Evolutionary conservation across 257 asterid genomes (phyloP).

Genomic region (Eucommia ulmoides): DNA sequence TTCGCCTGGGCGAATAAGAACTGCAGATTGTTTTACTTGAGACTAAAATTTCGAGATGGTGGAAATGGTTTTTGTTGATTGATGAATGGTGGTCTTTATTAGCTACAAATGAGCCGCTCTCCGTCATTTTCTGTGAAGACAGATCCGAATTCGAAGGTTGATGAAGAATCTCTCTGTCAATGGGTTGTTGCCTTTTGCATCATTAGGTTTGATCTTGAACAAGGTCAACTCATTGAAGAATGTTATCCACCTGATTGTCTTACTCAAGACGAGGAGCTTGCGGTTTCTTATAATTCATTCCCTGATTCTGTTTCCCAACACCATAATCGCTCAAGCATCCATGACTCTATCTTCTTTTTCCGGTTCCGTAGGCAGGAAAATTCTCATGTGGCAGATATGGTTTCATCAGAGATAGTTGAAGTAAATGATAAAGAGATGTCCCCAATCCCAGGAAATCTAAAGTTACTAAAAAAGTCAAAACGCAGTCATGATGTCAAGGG

Average conservation of each 20-base stretch:
- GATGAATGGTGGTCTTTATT: conserved; percentile 14
- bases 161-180: conserved; percentile 54
- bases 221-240: conserved; percentile 93
- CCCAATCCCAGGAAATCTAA: conserved; percentile 18
- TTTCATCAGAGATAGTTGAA: conserved; percentile 50
- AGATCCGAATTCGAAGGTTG: conserved; percentile 56
- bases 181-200: conserved; percentile 87
- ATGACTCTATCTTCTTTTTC: conserved; percentile 87
- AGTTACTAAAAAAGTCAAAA: conserved; percentile 18
- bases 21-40: conserved; percentile 5
- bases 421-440: conserved; percentile 21
- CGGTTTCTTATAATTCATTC: conserved; percentile 80
- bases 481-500: conserved; percentile 17
- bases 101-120: conserved; percentile 75
- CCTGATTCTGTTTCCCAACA: conserved; percentile 97
- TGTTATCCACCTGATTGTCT: conserved; percentile 81
- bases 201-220: conserved; percentile 94
- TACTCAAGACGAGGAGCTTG: conserved; percentile 88
- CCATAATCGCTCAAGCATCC: conserved; percentile 88
- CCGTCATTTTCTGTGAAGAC: conserved; percentile 75
- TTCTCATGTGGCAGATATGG: conserved; percentile 19
- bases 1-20: too few relatives aligned
- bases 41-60: conserved; percentile 12
- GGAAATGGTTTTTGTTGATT: conserved; percentile 26
- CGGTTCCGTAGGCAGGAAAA: conserved; percentile 48